Conservation (phyloP, 2,329 filamentous ascomycete genomes). For the Aspergillus floridensis region DNA sequence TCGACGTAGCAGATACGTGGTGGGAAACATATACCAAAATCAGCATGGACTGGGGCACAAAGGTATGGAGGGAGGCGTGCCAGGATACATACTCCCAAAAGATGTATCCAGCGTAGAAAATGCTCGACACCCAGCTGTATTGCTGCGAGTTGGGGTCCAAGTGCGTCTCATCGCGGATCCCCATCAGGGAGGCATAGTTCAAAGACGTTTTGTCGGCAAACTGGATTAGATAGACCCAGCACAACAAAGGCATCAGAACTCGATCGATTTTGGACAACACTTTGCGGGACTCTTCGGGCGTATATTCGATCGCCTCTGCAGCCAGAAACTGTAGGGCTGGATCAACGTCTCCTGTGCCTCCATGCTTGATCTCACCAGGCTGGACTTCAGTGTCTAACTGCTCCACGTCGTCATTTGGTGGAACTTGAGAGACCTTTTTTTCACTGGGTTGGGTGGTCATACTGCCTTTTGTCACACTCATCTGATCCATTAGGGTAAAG, state of each 20-base stretch:
- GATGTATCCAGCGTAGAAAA: constrained; percentile 37
- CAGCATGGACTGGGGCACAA: too few relatives aligned
- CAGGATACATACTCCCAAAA: constrained; percentile 35
- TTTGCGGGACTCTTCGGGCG: neutral
- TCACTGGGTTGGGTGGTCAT: too few relatives aligned
- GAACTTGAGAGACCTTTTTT: too few relatives aligned
- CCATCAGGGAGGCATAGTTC: constrained; percentile 19
- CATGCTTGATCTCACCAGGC: neutral
- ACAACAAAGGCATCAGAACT: constrained; percentile 6
- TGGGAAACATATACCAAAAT: constrained; percentile 39
- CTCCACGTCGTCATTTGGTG: too few relatives aligned
- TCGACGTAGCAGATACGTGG: constrained; percentile 48
- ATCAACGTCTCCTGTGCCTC: neutral
- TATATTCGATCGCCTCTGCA: neutral
- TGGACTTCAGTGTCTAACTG: neutral
- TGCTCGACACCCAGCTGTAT: constrained; percentile 51
- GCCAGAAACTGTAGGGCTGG: neutral
- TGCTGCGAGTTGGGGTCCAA: constrained; percentile 31
- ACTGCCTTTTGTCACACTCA: too few relatives aligned
- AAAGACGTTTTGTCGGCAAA: constrained; percentile 8
- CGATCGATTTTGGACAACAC: constrained; percentile 3
- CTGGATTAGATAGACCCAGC: constrained; percentile 5
- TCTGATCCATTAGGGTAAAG: too few relatives aligned
- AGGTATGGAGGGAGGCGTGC: too few relatives aligned
- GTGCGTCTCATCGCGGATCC: constrained; percentile 24